phyloP scores from a whole-genome alignment of 1,284 basidiomycete genomes.

The Earliella scabrosa region DNA sequence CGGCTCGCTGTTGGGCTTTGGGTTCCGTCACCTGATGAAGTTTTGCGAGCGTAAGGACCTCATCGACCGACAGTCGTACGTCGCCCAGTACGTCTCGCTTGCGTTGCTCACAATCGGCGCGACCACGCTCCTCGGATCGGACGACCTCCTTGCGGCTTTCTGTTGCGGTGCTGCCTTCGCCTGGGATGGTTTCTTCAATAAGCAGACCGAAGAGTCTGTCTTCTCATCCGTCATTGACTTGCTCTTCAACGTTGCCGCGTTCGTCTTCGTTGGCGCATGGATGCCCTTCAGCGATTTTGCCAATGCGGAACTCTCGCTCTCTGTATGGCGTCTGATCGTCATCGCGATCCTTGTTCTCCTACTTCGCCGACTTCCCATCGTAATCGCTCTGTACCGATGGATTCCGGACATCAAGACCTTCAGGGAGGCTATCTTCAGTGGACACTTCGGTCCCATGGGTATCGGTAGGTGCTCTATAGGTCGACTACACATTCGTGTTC shows the following conservation, averaged over 20 bases:
- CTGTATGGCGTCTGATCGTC: slow-evolving; percentile 83
- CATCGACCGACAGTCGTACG: slow-evolving; percentile 94
- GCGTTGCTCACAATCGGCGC: slow-evolving; percentile 85
- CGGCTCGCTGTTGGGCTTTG: slow-evolving; percentile 80
- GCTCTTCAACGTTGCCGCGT: slow-evolving; percentile 88
- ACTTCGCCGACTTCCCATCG: slow-evolving; percentile 82
- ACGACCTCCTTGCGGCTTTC: slow-evolving; percentile 94
- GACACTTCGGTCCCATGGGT: slow-evolving; percentile 95
- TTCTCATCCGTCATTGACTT: slow-evolving; percentile 97
- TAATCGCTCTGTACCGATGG: slow-evolving; percentile 84
- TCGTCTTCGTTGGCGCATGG: slow-evolving; percentile 94
- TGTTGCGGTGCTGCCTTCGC: slow-evolving; percentile 96
- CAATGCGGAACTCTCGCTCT: slow-evolving; percentile 67
- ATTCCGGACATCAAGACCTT: slow-evolving; percentile 95
- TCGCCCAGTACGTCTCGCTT: slow-evolving; percentile 80
- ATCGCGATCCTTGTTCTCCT: slow-evolving; percentile 81
- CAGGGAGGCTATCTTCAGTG: slow-evolving; percentile 84
- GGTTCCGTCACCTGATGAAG: slow-evolving; percentile 93
- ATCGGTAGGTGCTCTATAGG: slow-evolving; percentile 54
- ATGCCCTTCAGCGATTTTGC: slow-evolving; percentile 87
- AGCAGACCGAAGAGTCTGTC: slow-evolving; percentile 92
- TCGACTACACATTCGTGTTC: slow-evolving; percentile 12
- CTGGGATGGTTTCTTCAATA: slow-evolving; percentile 99
- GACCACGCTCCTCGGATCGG: slow-evolving; percentile 87
- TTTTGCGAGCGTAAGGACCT: slow-evolving; percentile 90